Base-by-base conservation (phyloP, 176 grass and related monocot species). In the Carex littledalei region DNA sequence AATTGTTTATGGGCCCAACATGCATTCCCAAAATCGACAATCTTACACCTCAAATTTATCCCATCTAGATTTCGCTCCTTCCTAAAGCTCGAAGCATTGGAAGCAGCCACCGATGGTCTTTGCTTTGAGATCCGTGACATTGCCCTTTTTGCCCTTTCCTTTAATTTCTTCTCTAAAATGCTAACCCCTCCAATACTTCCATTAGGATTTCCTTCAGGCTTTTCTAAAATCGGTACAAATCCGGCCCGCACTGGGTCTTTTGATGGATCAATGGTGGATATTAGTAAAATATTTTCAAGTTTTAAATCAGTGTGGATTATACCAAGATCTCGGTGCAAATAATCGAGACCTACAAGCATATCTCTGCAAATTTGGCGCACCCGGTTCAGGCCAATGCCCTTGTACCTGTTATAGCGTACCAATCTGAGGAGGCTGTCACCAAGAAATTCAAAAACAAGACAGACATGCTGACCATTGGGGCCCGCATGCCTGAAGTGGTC, bases 1-100 rank as follows among this genome's bases (percentile, higher is more conserved):
- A 92, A 99, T 69, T 95, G 91, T 69, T 94, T 99, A 86, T 95
- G 85, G 63, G 76, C 88, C 91, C 91, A 99, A 84, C 96, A 99
- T 84, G 96, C 96, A 84, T 99, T 99, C 67, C 96, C 96, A 75
- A 99, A 94, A 84, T 99, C 96, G 61, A 99, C 96, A 86, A 99
- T 89, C 91, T 99, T 99, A 63, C 93, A 99, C 89, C 84, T 85
- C 79, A 99, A 84, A 78, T 99, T 88, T 75, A 99, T 99, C 84
- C 86, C 93, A 79, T 95, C 91, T 81, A 99, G 93, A 70, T 86
- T 95, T 49, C 96, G 94, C 86, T 95, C 90, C 65, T 64, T 26
- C 16, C 61, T 82, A 67, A 83, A 64, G 20, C 21, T 26, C 1
- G 32, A 34, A 29, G 32, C 58, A 4, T 87, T 84, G 70, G 77